Evolutionary conservation across 2,329 filamentous ascomycete species (phyloP).

Genomic region (Tolypocladium pustulatum): DNA sequence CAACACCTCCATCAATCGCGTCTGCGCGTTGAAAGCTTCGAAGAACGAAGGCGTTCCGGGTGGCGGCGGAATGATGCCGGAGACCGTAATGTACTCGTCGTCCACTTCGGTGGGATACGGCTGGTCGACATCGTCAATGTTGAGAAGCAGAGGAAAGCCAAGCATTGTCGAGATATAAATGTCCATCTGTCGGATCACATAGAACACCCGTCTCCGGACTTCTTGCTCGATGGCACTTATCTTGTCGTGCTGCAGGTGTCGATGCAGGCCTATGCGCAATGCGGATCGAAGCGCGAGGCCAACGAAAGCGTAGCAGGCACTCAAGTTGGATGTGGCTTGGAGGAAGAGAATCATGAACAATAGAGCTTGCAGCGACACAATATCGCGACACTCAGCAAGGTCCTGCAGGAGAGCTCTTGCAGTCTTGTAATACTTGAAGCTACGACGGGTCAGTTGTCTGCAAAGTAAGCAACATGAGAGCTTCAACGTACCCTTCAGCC

Average conservation of each 20-base stretch:
- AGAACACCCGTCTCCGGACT: conserved; percentile 54
- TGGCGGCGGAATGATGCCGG: conserved; percentile 44
- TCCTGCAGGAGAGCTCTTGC: conserved; percentile 56
- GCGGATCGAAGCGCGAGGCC: conserved; percentile 67
- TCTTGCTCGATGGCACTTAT: conserved; percentile 55
- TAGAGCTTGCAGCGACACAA: conserved; percentile 64
- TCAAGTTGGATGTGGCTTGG: conserved; percentile 68
- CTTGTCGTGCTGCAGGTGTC: conserved; percentile 54
- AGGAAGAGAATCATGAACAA: conserved; percentile 74
- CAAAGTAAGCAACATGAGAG: background rate
- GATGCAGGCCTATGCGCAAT: conserved; percentile 69
- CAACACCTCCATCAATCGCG: conserved; percentile 52
- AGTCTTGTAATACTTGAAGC: conserved; percentile 64
- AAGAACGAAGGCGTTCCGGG: conserved; percentile 47
- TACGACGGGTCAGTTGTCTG: conserved; percentile 20
- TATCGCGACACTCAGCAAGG: conserved; percentile 59
- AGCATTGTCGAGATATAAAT: conserved; percentile 59
- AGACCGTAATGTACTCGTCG: conserved; percentile 55
- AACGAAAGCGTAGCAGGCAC: conserved; percentile 70
- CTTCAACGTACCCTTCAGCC: conserved; percentile 41
- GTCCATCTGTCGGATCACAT: conserved; percentile 59
- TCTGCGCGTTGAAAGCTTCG: conserved; percentile 57
- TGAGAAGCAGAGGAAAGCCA: conserved; percentile 54
- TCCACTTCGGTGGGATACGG: conserved; percentile 54
- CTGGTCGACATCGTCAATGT: conserved; percentile 57